A percentile compares a stretch with the other conserved stretches of the same genome.
phyloP scores from a whole-genome alignment of 1,284 basidiomycete species.

The Ceratorhiza oryzae-sativae region DNA sequence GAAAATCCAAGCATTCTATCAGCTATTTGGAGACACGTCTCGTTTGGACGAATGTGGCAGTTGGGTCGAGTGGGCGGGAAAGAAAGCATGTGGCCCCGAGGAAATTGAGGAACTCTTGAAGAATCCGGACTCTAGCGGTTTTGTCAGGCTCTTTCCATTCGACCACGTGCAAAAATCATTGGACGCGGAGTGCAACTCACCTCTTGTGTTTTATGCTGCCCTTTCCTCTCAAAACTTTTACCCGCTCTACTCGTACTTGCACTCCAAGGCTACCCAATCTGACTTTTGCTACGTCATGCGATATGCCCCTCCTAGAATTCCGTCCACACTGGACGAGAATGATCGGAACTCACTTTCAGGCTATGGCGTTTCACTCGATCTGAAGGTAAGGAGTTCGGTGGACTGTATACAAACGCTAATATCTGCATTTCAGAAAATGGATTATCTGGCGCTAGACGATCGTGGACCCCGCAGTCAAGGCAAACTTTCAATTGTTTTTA shows the following conservation, averaged over 20 bases:
- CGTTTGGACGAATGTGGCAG: constrained; percentile 63
- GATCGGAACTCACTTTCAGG: constrained; percentile 70
- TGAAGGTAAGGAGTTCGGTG: constrained; percentile 60
- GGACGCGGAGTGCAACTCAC: constrained; percentile 53
- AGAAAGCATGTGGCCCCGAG: constrained; percentile 74
- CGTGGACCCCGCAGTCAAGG: constrained; percentile 54
- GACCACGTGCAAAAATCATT: constrained; percentile 70
- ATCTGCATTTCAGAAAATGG: constrained; percentile 69
- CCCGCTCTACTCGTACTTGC: constrained; percentile 70
- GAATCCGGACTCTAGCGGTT: not conserved
- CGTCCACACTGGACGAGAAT: constrained; percentile 12
- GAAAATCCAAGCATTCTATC: constrained; percentile 75
- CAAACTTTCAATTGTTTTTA: no score
- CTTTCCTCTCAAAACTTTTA: constrained; percentile 66
- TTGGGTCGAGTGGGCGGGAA: constrained; percentile 90
- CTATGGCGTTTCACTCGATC: constrained; percentile 88
- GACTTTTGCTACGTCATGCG: constrained; percentile 78
- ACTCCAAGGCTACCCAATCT: constrained; percentile 54
- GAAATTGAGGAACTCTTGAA: constrained; percentile 59
- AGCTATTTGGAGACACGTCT: constrained; percentile 51
- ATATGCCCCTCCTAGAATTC: constrained; percentile 60
- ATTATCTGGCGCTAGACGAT: constrained; percentile 94
- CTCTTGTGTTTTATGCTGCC: constrained; percentile 77
- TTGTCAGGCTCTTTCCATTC: constrained; percentile 62
- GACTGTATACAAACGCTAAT: not conserved